Base-by-base conservation (phyloP, 2,329 filamentous ascomycete genomes). In the Leptographium radiaticola region DNA sequence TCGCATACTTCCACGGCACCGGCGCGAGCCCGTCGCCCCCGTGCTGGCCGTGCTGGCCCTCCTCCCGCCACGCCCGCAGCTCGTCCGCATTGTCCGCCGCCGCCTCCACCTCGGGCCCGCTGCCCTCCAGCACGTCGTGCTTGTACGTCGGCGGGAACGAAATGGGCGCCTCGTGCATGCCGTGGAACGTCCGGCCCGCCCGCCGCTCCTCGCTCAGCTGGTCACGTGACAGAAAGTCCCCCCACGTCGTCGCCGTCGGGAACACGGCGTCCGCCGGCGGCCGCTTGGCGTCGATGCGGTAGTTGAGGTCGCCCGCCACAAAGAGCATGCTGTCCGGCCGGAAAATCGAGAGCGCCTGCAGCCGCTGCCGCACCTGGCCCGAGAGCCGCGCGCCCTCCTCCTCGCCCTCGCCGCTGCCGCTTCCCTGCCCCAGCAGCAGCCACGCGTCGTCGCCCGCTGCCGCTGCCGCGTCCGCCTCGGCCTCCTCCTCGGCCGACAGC, bases 71-170 rank as follows among this genome's bases (percentile, higher is more conserved):
- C 13, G 33, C 20, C 31, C 49, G 50, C 4, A 61, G 60, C 30
- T 61, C 62, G n/a, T 61, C 62, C 43, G 59, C 61, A 50, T 67
- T 62, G 51, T 66, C 58, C 56, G 62, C 64, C 15, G 65, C 64
- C 12, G 60, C 57, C 18, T 61, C 64, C 2, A 67, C 70, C 13
- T 52, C 39, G 9, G 49, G 52, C 6, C 39, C 52, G 1, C 31
- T 55, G 13, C n/a, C n/a, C n/a, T 33, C 42, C 55, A 75, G 61
- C 1, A 76, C 67, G 38, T 76, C 75, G 66, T 93, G 94, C 68
- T 98, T 98, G 74, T 98, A 98, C 0, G 93, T 96, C 0, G 93
- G 93, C 1, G 89, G 86, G 63, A 97, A 98, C 5, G 67, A 68
- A 55, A 97, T 81, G 1, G 77, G 71, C 1, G 83, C 79, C 69